Evolutionary conservation across 441 rosid genomes (phyloP), one percentile per base, ranked within the genome.

Genomic region (Sinapis alba): DNA sequence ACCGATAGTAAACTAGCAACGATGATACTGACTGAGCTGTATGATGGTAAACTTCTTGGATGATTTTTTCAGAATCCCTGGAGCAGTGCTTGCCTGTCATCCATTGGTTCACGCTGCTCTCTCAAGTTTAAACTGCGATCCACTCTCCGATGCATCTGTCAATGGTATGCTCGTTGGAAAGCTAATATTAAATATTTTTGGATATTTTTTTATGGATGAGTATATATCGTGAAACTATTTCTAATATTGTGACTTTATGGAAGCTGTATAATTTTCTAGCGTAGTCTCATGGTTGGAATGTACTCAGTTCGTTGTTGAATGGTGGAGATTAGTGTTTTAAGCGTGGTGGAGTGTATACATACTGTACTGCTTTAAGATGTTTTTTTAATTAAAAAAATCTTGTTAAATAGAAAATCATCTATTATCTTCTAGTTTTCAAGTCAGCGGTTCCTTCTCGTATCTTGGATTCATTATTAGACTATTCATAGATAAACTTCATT

Each of bases 111-210:
- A 81, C 74, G 82, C 97, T 58, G 97, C 99, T 78, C 92, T 96
- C 63, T 85, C 99, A 77, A 89, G 97, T 83, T 87, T 96, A 85
- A 90, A 84, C 78, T 82, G 97, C 65, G 97, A 94, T 76, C 81
- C 90, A 64, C 94, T 92, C 57, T 92, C 98, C 7, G 99, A 94
- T 90, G 99, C 98, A 53, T 87, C 98, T 80, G 98, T 96, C 30
- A 96, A 93, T 84, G 99, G 98, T 96, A 96, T 83, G 53, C 76
- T 53, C 32, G 59, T 60, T 19, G 69, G 71, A 69, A 59, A 68
- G 57, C 71, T 75, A 28, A n/a, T 61, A 66, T 53, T 30, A 50
- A 63, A 30, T 61, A 24, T 18, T 53, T 59, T 47, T 16, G 54
- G 28, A 50, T 4, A 30, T 16, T 1, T 67, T 50, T 50, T 23